Evolutionary conservation across 805 yeast species (phyloP).

Genomic region (Kluyveromyces wickerhamii): DNA sequence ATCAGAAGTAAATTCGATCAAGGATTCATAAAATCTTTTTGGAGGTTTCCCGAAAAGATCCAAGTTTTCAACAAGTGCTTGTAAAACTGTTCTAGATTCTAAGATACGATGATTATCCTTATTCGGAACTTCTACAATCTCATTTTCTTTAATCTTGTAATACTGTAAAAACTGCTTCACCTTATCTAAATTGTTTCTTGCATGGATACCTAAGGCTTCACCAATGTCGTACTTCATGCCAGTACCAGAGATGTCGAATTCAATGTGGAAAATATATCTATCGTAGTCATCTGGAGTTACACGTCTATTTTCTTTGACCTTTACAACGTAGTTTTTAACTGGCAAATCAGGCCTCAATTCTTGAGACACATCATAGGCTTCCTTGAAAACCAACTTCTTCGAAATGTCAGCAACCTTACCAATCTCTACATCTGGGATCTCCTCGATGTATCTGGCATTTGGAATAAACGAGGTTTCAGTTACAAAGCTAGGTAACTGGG

Average conservation of each 20-base stretch:
- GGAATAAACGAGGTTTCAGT: constrained; percentile 59
- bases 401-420: constrained; percentile 45
- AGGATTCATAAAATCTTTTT: constrained; percentile 81
- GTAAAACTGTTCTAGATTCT: constrained; percentile 78
- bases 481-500: constrained; percentile 42
- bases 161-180: constrained; percentile 62
- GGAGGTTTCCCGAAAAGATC: constrained; percentile 95
- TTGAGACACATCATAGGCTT: constrained; percentile 55
- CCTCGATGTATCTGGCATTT: constrained; percentile 43
- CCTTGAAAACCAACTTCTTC: constrained; percentile 69
- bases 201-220: constrained; percentile 94
- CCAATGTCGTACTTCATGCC: constrained; percentile 90
- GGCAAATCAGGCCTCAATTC: constrained; percentile 85
- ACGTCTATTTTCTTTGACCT: constrained; percentile 85
- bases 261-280: constrained; percentile 94
- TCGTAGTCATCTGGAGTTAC: constrained; percentile 85
- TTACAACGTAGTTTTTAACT: constrained; percentile 73
- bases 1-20: constrained; percentile 66
- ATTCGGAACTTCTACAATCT: constrained; percentile 62
- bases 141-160: constrained; percentile 66
- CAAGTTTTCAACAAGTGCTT: constrained; percentile 67
- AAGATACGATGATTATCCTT: constrained; percentile 47
- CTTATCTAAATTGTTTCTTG: constrained; percentile 60
- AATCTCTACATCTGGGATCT: constrained; percentile 30
- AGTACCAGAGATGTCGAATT: constrained; percentile 84